Base-by-base conservation (phyloP, 2,329 filamentous ascomycete genomes). In the Magnaporthiopsis rhizophila region DNA sequence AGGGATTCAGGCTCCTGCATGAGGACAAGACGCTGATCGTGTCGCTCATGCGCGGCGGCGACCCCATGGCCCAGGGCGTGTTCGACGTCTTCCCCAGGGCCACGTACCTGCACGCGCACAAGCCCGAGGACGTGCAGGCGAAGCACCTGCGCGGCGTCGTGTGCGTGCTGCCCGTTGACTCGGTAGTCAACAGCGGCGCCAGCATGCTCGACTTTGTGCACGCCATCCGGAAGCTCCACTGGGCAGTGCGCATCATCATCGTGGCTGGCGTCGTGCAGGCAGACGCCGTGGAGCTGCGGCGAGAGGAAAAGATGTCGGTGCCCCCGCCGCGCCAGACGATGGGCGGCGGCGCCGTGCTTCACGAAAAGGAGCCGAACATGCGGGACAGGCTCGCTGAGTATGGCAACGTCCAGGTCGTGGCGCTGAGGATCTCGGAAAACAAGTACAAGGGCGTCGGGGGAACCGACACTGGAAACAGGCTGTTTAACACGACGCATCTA, bases 21-120 rank as follows among this genome's bases (percentile, higher is more conserved):
- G 84, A 88, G 69, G 9, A 73, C 1, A 63, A 74, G 11, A 88
- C 83, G 0, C 65, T 77, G 0, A 86, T 89, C 60, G 73, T 88
- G 0, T 77, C 85, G 0, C 66, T 88, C n/a, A 88, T 89, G 85
- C 82, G 84, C 11, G 84, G 82, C 2, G 86, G 85, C 11, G 84
- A 87, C 66, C 78, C 85, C 0, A 85, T 89, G 81, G 86, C 86
- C 0, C 71, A 80, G 1, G 85, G 85, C 0, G 75, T 89, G 59
- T 83, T 72, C 67, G 77, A 84, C 0, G 81, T 75, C 0, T 80
- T 89, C 6, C 81, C 81, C 0, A 65, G 65, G 0, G 83, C 84
- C 4, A 78, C 75, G 69, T 85, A 86, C 63, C 61, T 85, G 0
- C 83, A 86, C 63, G 76, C 76, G 2, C 70, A 68, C 1, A 6